These are phyloP conservation scores for Debaryomycetaceae sp. DNA, from an alignment of 1,139 yeast genomes.

Conservation along the genomic window DNA sequence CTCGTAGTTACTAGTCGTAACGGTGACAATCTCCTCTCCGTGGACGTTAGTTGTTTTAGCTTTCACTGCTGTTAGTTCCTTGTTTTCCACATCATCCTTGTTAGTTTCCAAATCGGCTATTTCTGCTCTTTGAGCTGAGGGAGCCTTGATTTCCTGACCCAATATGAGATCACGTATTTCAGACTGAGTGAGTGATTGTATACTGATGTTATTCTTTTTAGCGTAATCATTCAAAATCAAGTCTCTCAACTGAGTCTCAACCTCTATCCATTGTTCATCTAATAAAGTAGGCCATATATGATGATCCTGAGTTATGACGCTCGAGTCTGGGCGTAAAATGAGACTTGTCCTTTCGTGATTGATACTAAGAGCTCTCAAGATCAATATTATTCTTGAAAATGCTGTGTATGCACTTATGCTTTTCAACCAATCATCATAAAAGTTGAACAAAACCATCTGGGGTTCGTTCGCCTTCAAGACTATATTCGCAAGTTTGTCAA, in stretches of 20 bases:
- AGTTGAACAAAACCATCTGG: constrained; percentile 83
- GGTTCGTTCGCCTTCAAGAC: constrained; percentile 89
- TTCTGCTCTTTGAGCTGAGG: constrained; percentile 75
- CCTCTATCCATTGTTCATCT: constrained; percentile 88
- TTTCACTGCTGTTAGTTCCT: constrained; percentile 70
- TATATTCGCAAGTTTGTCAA: constrained; percentile 75
- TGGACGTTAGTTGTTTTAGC: constrained; percentile 86
- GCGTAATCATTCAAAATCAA: constrained; percentile 83
- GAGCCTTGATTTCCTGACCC: constrained; percentile 92
- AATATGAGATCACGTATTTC: constrained; percentile 91
- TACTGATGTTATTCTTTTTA: constrained; percentile 78
- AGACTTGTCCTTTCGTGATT: constrained; percentile 74
- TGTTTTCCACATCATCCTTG: constrained; percentile 31
- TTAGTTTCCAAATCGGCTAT: constrained; percentile 71
- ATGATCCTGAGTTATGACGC: constrained; percentile 65
- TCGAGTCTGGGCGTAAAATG: constrained; percentile 72
- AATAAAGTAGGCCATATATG: constrained; percentile 92
- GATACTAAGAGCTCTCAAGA: constrained; percentile 76
- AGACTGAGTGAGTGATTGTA: constrained; percentile 84
- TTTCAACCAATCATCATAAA: constrained; percentile 93
- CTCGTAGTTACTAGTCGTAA: constrained; percentile 87
- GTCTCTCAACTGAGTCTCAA: constrained; percentile 85
- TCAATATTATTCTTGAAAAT: constrained; percentile 77
- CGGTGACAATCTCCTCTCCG: constrained; percentile 94
- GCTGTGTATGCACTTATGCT: constrained; percentile 88